Conservation (phyloP, 768 basidiomycete genomes). For the Lactifluus volemus region DNA sequence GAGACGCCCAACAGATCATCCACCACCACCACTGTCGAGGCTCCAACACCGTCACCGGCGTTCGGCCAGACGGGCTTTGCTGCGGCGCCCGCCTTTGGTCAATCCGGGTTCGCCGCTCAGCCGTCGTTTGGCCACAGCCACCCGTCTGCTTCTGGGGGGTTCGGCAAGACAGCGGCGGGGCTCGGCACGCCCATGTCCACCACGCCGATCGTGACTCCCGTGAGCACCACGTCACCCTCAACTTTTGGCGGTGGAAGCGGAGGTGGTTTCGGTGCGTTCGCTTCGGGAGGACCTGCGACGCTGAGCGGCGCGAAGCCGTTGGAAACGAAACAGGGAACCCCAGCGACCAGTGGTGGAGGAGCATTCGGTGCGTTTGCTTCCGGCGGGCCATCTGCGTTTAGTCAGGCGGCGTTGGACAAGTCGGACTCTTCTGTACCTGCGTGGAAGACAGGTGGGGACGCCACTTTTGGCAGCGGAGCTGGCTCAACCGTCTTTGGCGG, state of each 20-base stretch:
- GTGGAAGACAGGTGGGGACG: constrained; percentile 15
- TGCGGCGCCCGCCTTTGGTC: constrained; percentile 21
- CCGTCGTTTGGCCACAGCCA: constrained; percentile 20
- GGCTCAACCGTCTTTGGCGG: constrained; percentile 11
- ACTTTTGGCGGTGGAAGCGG: constrained; percentile 8
- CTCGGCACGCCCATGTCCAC: constrained; percentile 21
- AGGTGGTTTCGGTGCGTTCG: constrained; percentile 25
- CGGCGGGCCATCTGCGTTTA: constrained; percentile 9
- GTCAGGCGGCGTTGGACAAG: background rate
- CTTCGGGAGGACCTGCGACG: constrained; percentile 18
- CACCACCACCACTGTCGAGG: background rate
- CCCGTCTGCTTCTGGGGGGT: constrained; percentile 8
- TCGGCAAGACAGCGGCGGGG: constrained; percentile 19
- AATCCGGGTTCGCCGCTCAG: constrained; percentile 31
- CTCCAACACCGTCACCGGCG: constrained; percentile 18
- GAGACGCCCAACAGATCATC: constrained; percentile 2
- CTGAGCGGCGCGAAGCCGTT: constrained; percentile 16
- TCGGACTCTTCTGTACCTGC: constrained; percentile 4
- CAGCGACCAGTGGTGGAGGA: constrained; percentile 2
- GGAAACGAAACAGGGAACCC: background rate
- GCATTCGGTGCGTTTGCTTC: constrained; percentile 29
- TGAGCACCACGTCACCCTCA: constrained; percentile 11
- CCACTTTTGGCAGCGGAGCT: background rate
- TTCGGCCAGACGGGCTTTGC: constrained; percentile 20
- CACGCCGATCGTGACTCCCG: constrained; percentile 14